Evolutionary conservation across 495 filamentous ascomycete species (phyloP), one percentile per base, ranked within the genome.

Genomic region (Saxophila tyrrhenica): DNA sequence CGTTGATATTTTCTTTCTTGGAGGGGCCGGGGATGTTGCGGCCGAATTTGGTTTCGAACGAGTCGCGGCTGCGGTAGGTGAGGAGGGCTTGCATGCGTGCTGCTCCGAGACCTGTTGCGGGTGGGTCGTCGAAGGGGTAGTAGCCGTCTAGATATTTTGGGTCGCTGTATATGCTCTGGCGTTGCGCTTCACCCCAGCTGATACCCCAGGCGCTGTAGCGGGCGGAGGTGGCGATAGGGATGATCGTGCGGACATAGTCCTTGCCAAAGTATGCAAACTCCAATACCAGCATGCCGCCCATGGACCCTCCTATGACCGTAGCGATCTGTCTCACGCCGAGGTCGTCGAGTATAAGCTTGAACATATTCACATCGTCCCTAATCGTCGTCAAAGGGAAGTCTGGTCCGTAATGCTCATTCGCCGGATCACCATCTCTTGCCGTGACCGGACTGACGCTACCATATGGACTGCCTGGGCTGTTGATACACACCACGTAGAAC

Each of bases 121-220:
- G 92, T 22, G 91, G 89, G 55, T 95, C 85, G 25, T 50, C 59
- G 54, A 60, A 59, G 2, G 80, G 63, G 65, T 96, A 98, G 69
- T 95, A 98, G 8, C 92, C 92, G 67, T 97, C 88, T 49, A 95
- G 87, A 67, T 98, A 98, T 71, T 95, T 96, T 20, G 92, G 92
- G 63, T 98, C 92, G 56, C 87, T 88, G 70, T 96, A 98, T 65
- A 98, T 98, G 74, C 88, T 94, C 69, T 98, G 92, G 49, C 92
- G 74, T 70, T 98, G 92, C 21, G 92, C 91, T 69, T 98, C 92
- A 41, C 92, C 90, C 92, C 92, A 97, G 69, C 89, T 95, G 62
- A 98, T 98, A 39, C 92, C 87, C 92, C 92, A 98, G n/a, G 92
- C 92, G 57, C 89, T 95, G 65, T 97, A 92, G 11, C 87, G 80